A percentile compares a stretch with the other conserved stretches of the same genome.
These are phyloP conservation scores for Lasiosphaeriaceae sp. DNA, from an alignment of 495 filamentous ascomycete genomes.

Conservation along the genomic window DNA sequence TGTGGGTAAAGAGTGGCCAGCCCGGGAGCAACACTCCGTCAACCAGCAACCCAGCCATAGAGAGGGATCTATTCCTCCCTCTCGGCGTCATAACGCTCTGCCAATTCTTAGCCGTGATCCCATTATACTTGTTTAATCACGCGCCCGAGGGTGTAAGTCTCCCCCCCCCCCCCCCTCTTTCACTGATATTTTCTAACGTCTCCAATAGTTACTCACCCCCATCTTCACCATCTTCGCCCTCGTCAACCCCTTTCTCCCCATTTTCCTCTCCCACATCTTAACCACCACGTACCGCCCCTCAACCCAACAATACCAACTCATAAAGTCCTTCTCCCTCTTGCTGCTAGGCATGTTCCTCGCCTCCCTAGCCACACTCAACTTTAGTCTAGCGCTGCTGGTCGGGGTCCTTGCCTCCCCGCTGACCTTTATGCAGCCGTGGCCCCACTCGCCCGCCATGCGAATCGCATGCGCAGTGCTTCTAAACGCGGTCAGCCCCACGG, in stretches of 20 bases:
- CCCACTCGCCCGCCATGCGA: constrained; percentile 24
- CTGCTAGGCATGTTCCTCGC: constrained; percentile 87
- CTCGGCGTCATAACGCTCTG: constrained; percentile 64
- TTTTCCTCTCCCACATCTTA: constrained; percentile 50
- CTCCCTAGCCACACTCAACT: constrained; percentile 92
- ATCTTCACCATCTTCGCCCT: constrained; percentile 56
- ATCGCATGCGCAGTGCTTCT: constrained; percentile 35
- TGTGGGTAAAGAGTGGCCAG: constrained; percentile 84
- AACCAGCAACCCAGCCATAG: constrained; percentile 35
- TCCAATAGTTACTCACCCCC: constrained; percentile 50
- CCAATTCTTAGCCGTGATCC: constrained; percentile 76
- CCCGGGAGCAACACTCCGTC: constrained; percentile 3
- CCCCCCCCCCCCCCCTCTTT: constrained; percentile 4
- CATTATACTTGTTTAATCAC: constrained; percentile 85
- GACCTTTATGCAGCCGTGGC: constrained; percentile 60
- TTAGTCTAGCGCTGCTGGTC: constrained; percentile 82
- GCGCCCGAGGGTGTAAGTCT: constrained; percentile 57
- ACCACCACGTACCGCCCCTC: constrained; percentile 49
- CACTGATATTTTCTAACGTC: not conserved
- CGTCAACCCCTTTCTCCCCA: constrained; percentile 57
- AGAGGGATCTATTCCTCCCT: constrained; percentile 76
- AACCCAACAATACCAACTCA: constrained; percentile 66
- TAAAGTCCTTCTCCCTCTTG: constrained; percentile 88
- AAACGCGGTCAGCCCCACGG: constrained; percentile 61
- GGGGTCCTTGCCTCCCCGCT: constrained; percentile 75